These are phyloP conservation scores for Oxyria digyna DNA, from an alignment of 148 eudicot genomes.

Conservation along the genomic window DNA sequence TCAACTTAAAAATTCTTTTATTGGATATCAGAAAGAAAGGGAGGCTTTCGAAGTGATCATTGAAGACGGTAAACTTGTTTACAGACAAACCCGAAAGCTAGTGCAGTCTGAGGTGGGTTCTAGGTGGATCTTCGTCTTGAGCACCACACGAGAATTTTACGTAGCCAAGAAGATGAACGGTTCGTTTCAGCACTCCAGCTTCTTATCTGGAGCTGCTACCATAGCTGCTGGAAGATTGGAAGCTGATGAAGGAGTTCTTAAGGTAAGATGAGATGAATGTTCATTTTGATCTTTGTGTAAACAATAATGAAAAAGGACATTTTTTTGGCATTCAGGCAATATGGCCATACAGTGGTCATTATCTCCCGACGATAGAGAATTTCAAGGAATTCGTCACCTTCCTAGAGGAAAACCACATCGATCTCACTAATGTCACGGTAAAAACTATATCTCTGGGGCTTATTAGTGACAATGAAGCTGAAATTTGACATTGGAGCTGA, in stretches of 20 bases:
- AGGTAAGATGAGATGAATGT: conserved; percentile 20
- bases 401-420: conserved; percentile 65
- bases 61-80: conserved; percentile 18
- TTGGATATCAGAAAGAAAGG: conserved; percentile 17
- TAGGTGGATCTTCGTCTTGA: conserved; percentile 95
- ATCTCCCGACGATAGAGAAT: conserved; percentile 82
- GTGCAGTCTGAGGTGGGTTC: conserved; percentile 54
- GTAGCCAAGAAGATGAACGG: conserved; percentile 85
- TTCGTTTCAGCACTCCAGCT: conserved; percentile 80
- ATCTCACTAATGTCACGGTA: conserved; percentile 73
- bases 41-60: conserved; percentile 21
- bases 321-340: conserved; percentile 35
- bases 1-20: neutral
- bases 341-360: conserved; percentile 97
- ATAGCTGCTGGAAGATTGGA: conserved; percentile 82
- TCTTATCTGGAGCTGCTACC: conserved; percentile 81
- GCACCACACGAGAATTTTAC: conserved; percentile 68
- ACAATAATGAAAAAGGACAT: neutral
- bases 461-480: neutral
- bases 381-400: conserved; percentile 70
- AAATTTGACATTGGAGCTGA: neutral
- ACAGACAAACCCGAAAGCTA: conserved; percentile 15
- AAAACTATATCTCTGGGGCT: neutral
- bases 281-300: neutral
- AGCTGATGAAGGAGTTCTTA: conserved; percentile 56